Base-by-base conservation (phyloP, 2,329 filamentous ascomycete species). In the Zarea fungicola region DNA sequence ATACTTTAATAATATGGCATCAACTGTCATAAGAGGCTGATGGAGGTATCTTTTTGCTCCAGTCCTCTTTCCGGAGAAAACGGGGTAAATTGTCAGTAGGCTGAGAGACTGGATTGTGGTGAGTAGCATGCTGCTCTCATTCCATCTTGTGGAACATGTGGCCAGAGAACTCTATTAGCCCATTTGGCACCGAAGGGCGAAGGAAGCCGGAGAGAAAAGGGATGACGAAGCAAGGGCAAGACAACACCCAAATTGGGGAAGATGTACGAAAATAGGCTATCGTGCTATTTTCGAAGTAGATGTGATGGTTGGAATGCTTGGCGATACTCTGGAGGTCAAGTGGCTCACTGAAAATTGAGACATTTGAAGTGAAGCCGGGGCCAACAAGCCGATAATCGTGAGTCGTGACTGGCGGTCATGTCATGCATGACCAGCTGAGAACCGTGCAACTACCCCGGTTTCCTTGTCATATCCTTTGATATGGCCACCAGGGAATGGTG, bases 301-400 rank as follows among this genome's bases (percentile, higher is more conserved):
- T 37, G 16, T 40, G 19, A 13, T 25, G 26, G 3, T 4, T 40
- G 26, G 26, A 47, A 47, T 46, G 43, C 34, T 40, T 32, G 19
- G 25, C 18, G 22, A 19, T 9, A 11, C 28, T 21, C 21, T 32
- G 32, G 25, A 39, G 19, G 35, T 47, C 21, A 32, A 47, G 34
- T 39, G 25, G 35, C 42, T 47, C 44, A 19, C 35, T 26, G n/a
- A 25, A 19, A 25, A 39, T 31, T 32, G 26, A 47, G 44, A 47
- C 35, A 47, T 22, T 25, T 18, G 9, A 21, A 13, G 10, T 25
- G 34, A 11, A 23, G 6, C 25, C 31, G 25, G 35, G 3, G 10
- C 32, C 34, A 40, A n/a, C 14, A 19, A 47, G n/a, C 25, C 26
- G 21, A 40, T 31, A 29, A 23, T n/a, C 5, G 34, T 10, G 11